Conservation (phyloP, 2,329 filamentous ascomycete genomes). For the Colletotrichum lini region DNA sequence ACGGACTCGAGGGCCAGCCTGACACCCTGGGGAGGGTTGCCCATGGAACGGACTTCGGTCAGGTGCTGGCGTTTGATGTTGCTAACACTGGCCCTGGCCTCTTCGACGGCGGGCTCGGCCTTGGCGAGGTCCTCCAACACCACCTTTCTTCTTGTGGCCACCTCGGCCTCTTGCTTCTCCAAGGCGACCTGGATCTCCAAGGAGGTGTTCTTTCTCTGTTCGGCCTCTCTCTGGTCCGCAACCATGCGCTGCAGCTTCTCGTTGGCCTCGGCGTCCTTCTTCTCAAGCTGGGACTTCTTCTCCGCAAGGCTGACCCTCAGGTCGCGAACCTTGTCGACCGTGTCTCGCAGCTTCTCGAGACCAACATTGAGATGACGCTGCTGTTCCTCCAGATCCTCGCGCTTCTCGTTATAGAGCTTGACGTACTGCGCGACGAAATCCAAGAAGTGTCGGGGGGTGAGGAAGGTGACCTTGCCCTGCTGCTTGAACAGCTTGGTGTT, state of each 20-base stretch:
- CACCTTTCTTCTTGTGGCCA: constrained; percentile 85
- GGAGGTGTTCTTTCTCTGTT: constrained; percentile 89
- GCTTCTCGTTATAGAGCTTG: constrained; percentile 97
- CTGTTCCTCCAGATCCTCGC: constrained; percentile 97
- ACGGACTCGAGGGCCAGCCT: constrained; percentile 96
- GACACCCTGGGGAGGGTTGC: constrained; percentile 90
- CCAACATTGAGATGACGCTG: constrained; percentile 98
- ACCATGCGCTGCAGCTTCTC: constrained; percentile 98
- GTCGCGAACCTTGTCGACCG: constrained; percentile 96
- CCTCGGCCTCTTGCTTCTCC: constrained; percentile 90
- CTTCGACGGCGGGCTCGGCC: constrained; percentile 92
- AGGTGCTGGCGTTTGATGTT: constrained; percentile 98
- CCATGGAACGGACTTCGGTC: constrained; percentile 98
- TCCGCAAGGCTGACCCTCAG: constrained; percentile 90
- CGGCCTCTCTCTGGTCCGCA: constrained; percentile 93
- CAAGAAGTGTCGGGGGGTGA: constrained; percentile 96
- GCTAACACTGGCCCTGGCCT: constrained; percentile 95
- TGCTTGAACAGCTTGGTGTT: constrained; percentile 91
- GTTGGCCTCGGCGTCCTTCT: constrained; percentile 95
- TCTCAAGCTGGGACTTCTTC: constrained; percentile 94
- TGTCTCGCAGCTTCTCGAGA: constrained; percentile 96
- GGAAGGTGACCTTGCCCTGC: constrained; percentile 91
- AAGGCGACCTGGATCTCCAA: constrained; percentile 90
- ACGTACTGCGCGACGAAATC: constrained; percentile 99
- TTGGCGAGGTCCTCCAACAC: constrained; percentile 90